Base-by-base conservation (phyloP, 257 asterid species). In the Salvia splendens region DNA sequence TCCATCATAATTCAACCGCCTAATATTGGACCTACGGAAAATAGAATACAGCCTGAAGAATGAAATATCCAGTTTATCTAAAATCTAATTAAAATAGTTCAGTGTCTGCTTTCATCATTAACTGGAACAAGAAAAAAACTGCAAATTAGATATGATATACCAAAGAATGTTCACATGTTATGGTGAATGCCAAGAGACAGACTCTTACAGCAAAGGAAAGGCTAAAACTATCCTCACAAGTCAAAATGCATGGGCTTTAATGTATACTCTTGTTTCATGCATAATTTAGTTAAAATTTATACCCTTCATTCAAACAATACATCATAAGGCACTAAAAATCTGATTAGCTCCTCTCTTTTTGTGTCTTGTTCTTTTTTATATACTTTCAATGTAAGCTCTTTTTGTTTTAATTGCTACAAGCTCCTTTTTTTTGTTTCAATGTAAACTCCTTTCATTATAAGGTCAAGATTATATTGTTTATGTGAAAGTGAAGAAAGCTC, bases 21-120 rank as follows among this genome's bases (percentile, higher is more conserved):
- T 88, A 70, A 94, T 81, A 75, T 94, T 91, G 57, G 99, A 94
- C 84, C 99, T 94, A 80, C 1, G 48, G 41, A 77, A 45, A 55
- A 62, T 70, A 33, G 5, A 70, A 61, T 9, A 68, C 24, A 41
- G 35, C 71, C 64, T 52, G 40, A 64, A 67, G 61, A 68, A 71
- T 66, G 57, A 64, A 65, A 65, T 50, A 72, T 42, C 72, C 42
- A 38, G 24, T 54, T 46, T 7, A 52, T 61, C 56, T n/a, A 30
- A 42, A 61, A 43, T 36, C 40, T 43, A 59, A 64, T 12, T 51
- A 56, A 59, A 61, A 45, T 10, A 33, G 48, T 12, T 48, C 7
- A 41, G 36, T 60, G 36, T 2, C 45, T 32, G 30, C 55, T 51
- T 68, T 30, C 30, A 41, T 12, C 40, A 20, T 40, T 9, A 12